A percentile compares a stretch with the other conserved stretches of the same genome.
These are phyloP conservation scores for Cinchona pubescens DNA, from an alignment of 257 asterid genomes.

Conservation along the genomic window DNA sequence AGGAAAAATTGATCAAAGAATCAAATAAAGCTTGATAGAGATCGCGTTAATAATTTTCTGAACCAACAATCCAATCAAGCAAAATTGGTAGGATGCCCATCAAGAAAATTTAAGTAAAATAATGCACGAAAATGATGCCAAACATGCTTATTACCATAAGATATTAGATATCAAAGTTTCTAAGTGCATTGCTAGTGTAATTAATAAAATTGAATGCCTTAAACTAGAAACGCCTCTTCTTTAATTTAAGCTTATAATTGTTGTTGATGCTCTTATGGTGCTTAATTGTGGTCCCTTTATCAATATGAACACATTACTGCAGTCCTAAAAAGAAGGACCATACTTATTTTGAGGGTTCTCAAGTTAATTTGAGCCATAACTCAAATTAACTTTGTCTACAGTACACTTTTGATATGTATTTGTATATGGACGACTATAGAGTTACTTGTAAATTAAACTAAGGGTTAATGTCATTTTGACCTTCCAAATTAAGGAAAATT, in stretches of 20 bases:
- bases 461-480: too few relatives aligned
- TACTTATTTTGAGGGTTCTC: too few relatives aligned
- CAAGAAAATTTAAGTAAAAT: slow-evolving; percentile 5
- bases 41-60: neutral
- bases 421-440: too few relatives aligned
- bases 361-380: slow-evolving; percentile 4
- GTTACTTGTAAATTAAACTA: too few relatives aligned
- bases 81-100: slow-evolving; percentile 31
- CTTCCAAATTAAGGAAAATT: too few relatives aligned
- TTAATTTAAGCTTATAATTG: neutral
- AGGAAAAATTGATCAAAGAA: slow-evolving; percentile 13
- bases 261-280: slow-evolving; percentile 16
- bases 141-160: slow-evolving; percentile 19
- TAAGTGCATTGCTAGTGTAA: slow-evolving; percentile 13
- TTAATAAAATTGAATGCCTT: slow-evolving; percentile 14
- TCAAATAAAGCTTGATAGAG: slow-evolving; percentile 17
- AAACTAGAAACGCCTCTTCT: neutral
- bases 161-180: slow-evolving; percentile 5
- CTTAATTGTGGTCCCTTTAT: slow-evolving; percentile 6
- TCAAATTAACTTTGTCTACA: too few relatives aligned
- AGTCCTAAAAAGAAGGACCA: neutral
- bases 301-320: neutral
- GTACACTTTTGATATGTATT: too few relatives aligned
- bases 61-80: slow-evolving; percentile 4
- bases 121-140: slow-evolving; percentile 27